Evolutionary conservation across 306 rosid species (phyloP).

Genomic region (Cicer pinnatifidum): DNA sequence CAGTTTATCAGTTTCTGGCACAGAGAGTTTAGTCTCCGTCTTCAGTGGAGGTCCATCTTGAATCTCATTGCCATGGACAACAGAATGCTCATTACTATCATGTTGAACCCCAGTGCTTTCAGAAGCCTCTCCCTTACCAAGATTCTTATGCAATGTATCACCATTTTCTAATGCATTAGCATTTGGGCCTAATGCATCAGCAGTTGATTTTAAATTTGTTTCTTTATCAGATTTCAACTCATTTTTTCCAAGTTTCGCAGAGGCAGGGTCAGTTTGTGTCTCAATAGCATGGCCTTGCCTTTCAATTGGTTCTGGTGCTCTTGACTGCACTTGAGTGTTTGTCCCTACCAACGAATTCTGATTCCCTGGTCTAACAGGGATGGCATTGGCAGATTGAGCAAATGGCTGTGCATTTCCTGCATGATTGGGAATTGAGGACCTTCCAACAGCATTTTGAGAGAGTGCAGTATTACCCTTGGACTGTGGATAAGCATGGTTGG

Average conservation of each 20-base stretch:
- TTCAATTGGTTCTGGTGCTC: slow-evolving; percentile 46
- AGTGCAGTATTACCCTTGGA: slow-evolving; percentile 54
- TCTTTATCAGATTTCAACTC: slow-evolving; percentile 56
- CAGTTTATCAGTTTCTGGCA: slow-evolving; percentile 50
- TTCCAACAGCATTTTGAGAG: slow-evolving; percentile 67
- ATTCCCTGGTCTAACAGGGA: slow-evolving; percentile 61
- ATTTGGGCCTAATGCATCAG: slow-evolving; percentile 45
- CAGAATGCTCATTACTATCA: slow-evolving; percentile 50
- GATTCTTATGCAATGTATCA: slow-evolving; percentile 52
- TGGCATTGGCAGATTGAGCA: slow-evolving; percentile 56
- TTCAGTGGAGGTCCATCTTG: slow-evolving; percentile 54
- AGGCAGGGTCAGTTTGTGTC: slow-evolving; percentile 49
- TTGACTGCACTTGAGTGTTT: slow-evolving; percentile 53
- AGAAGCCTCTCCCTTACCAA: slow-evolving; percentile 51
- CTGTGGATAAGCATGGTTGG: slow-evolving; percentile 61
- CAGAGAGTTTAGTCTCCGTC: slow-evolving; percentile 53
- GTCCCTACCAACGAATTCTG: slow-evolving; percentile 56
- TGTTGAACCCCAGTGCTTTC: slow-evolving; percentile 50
- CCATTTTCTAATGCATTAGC: slow-evolving; percentile 54
- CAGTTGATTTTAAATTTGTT: slow-evolving; percentile 51
- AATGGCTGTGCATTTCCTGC: slow-evolving; percentile 60
- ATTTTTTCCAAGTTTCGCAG: slow-evolving; percentile 50
- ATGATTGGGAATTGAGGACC: slow-evolving; percentile 61
- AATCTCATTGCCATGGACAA: slow-evolving; percentile 48
- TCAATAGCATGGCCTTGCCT: slow-evolving; percentile 49